Percentiles rank a stretch among this genome's conserved stretches.
These are phyloP conservation scores for Nitzschia sp. DNA, from an alignment of 108 stramenopile species.

Conservation along the genomic window DNA sequence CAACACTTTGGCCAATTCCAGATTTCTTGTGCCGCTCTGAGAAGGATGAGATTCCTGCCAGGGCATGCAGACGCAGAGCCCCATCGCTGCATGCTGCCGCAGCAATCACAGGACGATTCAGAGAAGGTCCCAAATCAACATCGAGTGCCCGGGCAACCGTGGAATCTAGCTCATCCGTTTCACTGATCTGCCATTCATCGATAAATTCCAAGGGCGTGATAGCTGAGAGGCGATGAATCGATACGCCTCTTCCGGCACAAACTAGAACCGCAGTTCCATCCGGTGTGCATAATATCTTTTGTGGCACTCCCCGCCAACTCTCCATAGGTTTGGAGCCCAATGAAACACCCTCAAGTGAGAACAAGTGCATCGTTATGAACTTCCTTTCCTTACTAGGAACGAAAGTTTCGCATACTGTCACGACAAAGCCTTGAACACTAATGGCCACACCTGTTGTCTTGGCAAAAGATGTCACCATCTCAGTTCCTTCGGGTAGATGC, in stretches of 20 bases:
- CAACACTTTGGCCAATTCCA: conserved; percentile 52
- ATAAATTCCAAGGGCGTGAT: conserved; percentile 68
- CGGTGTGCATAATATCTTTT: conserved; percentile 61
- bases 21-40: conserved; percentile 54
- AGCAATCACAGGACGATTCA: conserved; percentile 80
- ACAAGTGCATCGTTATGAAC: conserved; percentile 71
- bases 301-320: conserved; percentile 64
- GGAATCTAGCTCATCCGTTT: conserved; percentile 44
- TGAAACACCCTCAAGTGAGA: conserved; percentile 74
- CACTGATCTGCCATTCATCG: conserved; percentile 83
- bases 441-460: conserved; percentile 65
- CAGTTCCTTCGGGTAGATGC: conserved; percentile 31
- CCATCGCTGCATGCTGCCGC: conserved; percentile 86
- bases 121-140: conserved; percentile 84
- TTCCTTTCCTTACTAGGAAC: conserved; percentile 43
- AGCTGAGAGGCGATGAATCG: conserved; percentile 74
- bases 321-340: conserved; percentile 72
- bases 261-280: conserved; percentile 84
- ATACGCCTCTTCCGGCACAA: conserved; percentile 71
- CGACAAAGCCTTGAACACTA: conserved; percentile 75
- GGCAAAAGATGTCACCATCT: conserved; percentile 57
- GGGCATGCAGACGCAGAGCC: conserved; percentile 76
- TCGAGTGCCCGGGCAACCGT: conserved; percentile 52
- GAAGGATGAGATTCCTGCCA: conserved; percentile 82
- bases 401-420: conserved; percentile 74